phyloP scores from a whole-genome alignment of 2,329 filamentous ascomycete species.

The Waltergamsia citrina region DNA sequence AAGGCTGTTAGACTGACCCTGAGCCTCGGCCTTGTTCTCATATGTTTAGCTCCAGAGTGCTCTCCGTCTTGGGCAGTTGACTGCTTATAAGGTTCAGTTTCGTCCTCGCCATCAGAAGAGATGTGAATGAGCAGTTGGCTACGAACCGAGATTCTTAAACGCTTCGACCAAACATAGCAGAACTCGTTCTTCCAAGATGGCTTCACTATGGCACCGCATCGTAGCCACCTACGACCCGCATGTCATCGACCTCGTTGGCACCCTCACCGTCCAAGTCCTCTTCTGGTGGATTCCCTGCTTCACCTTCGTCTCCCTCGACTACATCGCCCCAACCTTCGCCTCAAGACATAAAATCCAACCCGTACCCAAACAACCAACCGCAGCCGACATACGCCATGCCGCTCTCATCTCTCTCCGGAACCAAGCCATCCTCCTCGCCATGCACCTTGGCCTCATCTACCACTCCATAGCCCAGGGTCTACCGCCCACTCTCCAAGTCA shows the following conservation, averaged over 20 bases:
- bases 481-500: slow-evolving; percentile 26
- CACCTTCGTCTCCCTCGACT: slow-evolving; percentile 32
- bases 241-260: slow-evolving; percentile 29
- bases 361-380: slow-evolving; percentile 35
- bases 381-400: slow-evolving; percentile 32
- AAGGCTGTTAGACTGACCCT: too few species aligned
- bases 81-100: too few species aligned
- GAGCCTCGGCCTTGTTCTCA: too few species aligned
- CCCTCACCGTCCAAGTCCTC: slow-evolving; percentile 26
- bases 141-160: too few species aligned
- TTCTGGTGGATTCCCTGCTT: slow-evolving; percentile 36
- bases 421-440: slow-evolving; percentile 27
- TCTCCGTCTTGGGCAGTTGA: too few species aligned
- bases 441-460: slow-evolving; percentile 16
- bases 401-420: slow-evolving; percentile 34
- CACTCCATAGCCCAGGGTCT: slow-evolving; percentile 7
- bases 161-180: too few species aligned
- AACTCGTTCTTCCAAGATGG: too few species aligned
- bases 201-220: slow-evolving; percentile 11
- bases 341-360: slow-evolving; percentile 45
- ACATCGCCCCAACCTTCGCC: slow-evolving; percentile 34
- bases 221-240: slow-evolving; percentile 16
- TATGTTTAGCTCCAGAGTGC: too few species aligned
- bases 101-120: too few species aligned
- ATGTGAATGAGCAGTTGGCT: too few species aligned